Percentiles rank a stretch among this genome's conserved stretches.
Conservation (phyloP, 176 grass and related monocot genomes). For the Bolboschoenus planiculmis region DNA sequence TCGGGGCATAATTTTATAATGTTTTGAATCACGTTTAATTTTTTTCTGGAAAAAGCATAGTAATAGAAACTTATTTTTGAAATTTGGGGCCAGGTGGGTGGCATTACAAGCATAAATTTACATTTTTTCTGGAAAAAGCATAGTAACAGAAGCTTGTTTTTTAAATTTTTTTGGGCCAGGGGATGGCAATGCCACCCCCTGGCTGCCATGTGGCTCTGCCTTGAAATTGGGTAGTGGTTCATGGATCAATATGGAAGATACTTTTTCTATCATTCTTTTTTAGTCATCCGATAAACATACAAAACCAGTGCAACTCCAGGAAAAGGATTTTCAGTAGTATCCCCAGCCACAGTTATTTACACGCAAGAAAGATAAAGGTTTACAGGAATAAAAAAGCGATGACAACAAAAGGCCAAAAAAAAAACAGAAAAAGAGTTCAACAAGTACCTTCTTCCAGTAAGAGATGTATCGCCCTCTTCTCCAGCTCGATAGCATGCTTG, state of each 20-base stretch:
- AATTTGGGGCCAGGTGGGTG: no score
- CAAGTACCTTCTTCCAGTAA: constrained; percentile 85
- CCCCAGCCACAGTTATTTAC: background rate
- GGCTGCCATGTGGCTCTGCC: no score
- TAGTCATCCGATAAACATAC: constrained; percentile 8
- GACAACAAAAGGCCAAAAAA: background rate
- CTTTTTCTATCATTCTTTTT: background rate
- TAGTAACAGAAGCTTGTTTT: no score
- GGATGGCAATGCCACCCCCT: no score
- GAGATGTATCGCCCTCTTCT: constrained; percentile 83
- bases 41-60: no score
- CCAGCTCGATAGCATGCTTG: constrained; percentile 74
- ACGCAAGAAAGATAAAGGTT: background rate
- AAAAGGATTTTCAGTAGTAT: background rate
- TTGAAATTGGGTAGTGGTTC: background rate
- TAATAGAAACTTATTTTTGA: no score
- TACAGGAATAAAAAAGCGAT: background rate
- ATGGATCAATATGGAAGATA: background rate
- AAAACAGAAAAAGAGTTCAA: constrained; percentile 2
- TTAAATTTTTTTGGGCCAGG: no score
- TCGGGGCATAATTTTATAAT: no score
- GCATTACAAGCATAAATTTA: no score
- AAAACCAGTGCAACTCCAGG: background rate
- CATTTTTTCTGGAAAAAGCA: no score
- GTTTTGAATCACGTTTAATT: no score